Evolutionary conservation across 495 filamentous ascomycete species (phyloP), one percentile per base, ranked within the genome.

Genomic region (Mytilinidion resinicola): DNA sequence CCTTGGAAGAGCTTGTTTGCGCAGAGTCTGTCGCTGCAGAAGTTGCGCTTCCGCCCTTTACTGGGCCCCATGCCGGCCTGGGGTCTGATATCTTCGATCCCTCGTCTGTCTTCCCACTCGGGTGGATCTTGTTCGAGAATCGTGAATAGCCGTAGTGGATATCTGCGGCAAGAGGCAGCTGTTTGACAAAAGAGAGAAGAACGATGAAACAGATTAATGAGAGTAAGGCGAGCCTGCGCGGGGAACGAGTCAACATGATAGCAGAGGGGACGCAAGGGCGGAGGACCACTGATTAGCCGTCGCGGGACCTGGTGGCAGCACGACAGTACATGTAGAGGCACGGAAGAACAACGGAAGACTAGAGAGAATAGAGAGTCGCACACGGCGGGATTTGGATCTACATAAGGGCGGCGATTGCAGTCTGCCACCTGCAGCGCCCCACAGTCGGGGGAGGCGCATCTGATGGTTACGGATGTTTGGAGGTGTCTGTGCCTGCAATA

Each of bases 211-310:
- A 49, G 35, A 62, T 25, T 17, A 59, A 49, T 12, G 50, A 58
- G 19, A 65, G 51, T 12, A 65, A 49, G 3, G 30, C 38, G 47
- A 65, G 55, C 51, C 42, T 59, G 49, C 63, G 63, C 10, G 55
- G 55, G 36, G 63, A 62, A 3, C 59, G 58, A 36, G 62, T 25
- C n/a, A 65, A 51, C 63, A 65, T 65, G 12, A 19, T 58, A 41
- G 48, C 17, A 21, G 52, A 21, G 35, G 35, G 43, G 20, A 48
- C 17, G 44, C 19, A 30, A 34, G 39, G 10, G 44, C 30, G 30
- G 9, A 44, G 15, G 47, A 14, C 10, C 12, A 14, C 37, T 43
- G 54, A 44, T 50, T 57, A 33, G 55, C 55, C 51, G 19, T 37
- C 14, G 50, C 35, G 37, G 37, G 15, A 43, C 14, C 41, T 43